Conservation (phyloP, 768 basidiomycete genomes). For the Mycena vitilis region DNA sequence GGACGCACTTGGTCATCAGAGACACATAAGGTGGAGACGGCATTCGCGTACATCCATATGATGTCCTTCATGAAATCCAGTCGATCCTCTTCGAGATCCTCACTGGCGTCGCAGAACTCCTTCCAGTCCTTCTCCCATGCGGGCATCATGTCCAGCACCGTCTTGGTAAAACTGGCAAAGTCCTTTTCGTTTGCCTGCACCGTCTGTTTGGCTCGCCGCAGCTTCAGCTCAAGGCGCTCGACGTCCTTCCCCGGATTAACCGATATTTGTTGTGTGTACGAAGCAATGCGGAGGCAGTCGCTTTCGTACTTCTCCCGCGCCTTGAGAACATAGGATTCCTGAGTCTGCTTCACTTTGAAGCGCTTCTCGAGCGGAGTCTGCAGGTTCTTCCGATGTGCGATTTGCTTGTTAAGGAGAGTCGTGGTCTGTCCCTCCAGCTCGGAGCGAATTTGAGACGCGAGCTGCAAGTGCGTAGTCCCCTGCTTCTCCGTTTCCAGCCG, state of each 20-base stretch:
- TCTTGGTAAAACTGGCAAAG: conserved; percentile 87
- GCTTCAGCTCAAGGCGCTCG: conserved; percentile 87
- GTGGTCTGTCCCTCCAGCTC: conserved; percentile 80
- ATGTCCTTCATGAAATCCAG: conserved; percentile 95
- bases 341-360: conserved; percentile 88
- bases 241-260: conserved; percentile 94
- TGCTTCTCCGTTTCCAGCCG: conserved; percentile 90
- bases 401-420: conserved; percentile 72
- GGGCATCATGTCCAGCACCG: conserved; percentile 79
- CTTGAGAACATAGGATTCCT: conserved; percentile 87
- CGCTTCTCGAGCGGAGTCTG: conserved; percentile 88
- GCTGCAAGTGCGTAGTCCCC: conserved; percentile 74
- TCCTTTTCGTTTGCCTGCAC: conserved; percentile 94
- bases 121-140: conserved; percentile 98
- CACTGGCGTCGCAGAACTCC: conserved; percentile 90
- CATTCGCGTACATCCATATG: conserved; percentile 96
- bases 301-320: conserved; percentile 94
- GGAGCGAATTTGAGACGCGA: conserved; percentile 79
- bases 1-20: conserved; percentile 89
- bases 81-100: conserved; percentile 96
- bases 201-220: conserved; percentile 90
- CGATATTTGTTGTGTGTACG: conserved; percentile 90
- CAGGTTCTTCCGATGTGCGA: conserved; percentile 77
- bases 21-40: conserved; percentile 94
- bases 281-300: conserved; percentile 94